Conservation (phyloP, 495 filamentous ascomycete genomes). For the Barbatosphaeria neglecta region DNA sequence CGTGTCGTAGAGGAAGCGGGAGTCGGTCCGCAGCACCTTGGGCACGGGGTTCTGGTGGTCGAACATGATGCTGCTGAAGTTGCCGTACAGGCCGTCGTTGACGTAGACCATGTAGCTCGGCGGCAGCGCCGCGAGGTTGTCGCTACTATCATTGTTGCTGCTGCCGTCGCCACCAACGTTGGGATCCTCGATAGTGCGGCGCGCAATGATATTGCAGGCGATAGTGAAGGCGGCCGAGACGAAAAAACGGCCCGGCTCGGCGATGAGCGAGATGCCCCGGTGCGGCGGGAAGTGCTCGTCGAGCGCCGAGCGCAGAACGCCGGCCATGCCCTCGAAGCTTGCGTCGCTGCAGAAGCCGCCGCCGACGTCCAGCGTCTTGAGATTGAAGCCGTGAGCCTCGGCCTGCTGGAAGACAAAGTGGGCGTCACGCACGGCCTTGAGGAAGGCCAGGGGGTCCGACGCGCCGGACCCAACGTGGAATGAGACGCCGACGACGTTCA, state of each 20-base stretch:
- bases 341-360: constrained; percentile 75
- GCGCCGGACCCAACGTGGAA: constrained; percentile 97
- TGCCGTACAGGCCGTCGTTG: constrained; percentile 94
- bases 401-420: constrained; percentile 85
- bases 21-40: constrained; percentile 57
- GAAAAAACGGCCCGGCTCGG: constrained; percentile 92
- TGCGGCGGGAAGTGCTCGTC: constrained; percentile 78
- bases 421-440: constrained; percentile 82
- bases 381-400: constrained; percentile 57
- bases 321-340: constrained; percentile 83
- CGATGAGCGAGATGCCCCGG: constrained; percentile 66
- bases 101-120: constrained; percentile 89
- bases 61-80: constrained; percentile 98
- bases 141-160: background rate
- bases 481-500: constrained; percentile 92
- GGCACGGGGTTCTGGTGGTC: constrained; percentile 90
- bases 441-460: constrained; percentile 76
- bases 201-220: constrained; percentile 90
- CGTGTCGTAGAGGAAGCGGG: constrained; percentile 38
- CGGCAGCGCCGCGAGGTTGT: constrained; percentile 17
- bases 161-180: constrained; percentile 29
- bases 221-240: constrained; percentile 87
- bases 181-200: constrained; percentile 59
- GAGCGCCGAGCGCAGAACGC: constrained; percentile 64
- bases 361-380: constrained; percentile 87